Evolutionary conservation across 768 basidiomycete species (phyloP).

Genomic region (Mrakia blollopis): DNA sequence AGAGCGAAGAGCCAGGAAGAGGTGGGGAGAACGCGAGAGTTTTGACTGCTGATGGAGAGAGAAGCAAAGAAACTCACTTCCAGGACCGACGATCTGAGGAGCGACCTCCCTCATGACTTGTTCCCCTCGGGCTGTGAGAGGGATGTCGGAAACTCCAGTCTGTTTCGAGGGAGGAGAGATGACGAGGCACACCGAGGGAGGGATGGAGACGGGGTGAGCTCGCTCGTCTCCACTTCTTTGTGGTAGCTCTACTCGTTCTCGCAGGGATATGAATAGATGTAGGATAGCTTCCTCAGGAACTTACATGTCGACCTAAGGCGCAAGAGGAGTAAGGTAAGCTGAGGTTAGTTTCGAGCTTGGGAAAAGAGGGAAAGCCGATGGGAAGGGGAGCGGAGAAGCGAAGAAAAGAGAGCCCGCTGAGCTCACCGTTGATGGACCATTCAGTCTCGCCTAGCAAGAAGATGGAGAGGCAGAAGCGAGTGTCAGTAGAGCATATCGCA

Average conservation of each 20-base stretch:
- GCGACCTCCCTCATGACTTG: conserved; percentile 24
- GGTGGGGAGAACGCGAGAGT: no score
- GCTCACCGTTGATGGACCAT: conserved; percentile 2
- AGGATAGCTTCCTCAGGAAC: not conserved
- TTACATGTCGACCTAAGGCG: conserved; percentile 28
- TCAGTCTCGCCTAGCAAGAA: conserved; percentile 15
- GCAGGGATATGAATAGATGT: no score
- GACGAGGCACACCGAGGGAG: not conserved
- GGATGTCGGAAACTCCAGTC: conserved; percentile 33
- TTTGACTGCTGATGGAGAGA: no score
- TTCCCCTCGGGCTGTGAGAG: conserved; percentile 31
- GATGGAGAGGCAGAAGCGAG: no score
- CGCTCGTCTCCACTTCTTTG: not conserved
- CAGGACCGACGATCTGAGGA: conserved; percentile 21
- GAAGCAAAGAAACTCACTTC: conserved; percentile 15
- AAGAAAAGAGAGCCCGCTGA: not conserved
- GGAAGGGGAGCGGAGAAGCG: not conserved
- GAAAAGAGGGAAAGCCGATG: no score
- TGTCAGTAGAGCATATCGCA: not conserved
- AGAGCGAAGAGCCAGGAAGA: not conserved
- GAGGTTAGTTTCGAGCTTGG: no score
- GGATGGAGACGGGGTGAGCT: not conserved
- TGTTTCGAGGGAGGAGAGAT: not conserved
- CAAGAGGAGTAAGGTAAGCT: no score
- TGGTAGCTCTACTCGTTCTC: not conserved